phyloP scores from a whole-genome alignment of 2,329 filamentous ascomycete species.

The Trichophyton rubrum region DNA sequence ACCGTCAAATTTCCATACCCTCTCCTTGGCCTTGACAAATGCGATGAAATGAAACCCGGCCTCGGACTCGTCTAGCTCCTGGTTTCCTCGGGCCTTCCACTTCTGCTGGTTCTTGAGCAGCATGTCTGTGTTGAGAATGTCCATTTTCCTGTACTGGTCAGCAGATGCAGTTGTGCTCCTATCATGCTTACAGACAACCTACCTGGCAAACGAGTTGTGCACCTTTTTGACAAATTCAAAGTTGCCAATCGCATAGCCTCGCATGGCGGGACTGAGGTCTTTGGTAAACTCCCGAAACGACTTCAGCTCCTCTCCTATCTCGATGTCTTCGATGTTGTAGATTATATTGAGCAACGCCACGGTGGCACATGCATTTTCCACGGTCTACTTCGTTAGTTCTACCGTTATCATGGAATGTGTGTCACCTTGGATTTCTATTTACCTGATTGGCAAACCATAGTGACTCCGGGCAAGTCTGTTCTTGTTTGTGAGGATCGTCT shows the following conservation, averaged over 20 bases:
- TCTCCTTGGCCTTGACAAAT: conserved; percentile 62
- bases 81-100: conserved; percentile 27
- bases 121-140: conserved; percentile 61
- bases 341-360: conserved; percentile 85
- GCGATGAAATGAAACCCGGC: conserved; percentile 77
- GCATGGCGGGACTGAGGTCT: conserved; percentile 54
- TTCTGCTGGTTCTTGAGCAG: conserved; percentile 40
- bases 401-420: neutral
- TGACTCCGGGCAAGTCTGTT: conserved; percentile 46
- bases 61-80: conserved; percentile 41
- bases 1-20: conserved; percentile 83
- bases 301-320: conserved; percentile 57
- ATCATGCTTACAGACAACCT: conserved; percentile 17
- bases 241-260: conserved; percentile 62
- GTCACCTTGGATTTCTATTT: neutral
- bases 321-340: conserved; percentile 60
- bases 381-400: conserved; percentile 43
- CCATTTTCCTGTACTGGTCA: conserved; percentile 34
- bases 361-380: conserved; percentile 78
- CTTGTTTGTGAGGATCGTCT: conserved; percentile 40
- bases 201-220: conserved; percentile 79
- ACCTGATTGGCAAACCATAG: conserved; percentile 96
- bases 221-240: conserved; percentile 65
- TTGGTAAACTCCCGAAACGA: conserved; percentile 62
- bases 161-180: neutral